Conservation (phyloP, 169 alveolate genomes). For the Theileria orientalis region DNA sequence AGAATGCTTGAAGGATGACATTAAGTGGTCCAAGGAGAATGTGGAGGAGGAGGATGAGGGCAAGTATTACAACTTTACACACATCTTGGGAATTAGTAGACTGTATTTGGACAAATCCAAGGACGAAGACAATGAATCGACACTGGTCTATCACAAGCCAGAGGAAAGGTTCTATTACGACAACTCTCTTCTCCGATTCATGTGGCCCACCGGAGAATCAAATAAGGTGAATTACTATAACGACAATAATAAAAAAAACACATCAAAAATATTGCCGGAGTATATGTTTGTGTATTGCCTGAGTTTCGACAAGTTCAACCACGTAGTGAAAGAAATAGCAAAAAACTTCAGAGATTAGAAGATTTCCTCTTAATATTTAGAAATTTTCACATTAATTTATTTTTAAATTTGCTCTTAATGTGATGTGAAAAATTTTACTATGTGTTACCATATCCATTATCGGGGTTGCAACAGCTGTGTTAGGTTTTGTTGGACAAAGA, state of each 20-base stretch:
- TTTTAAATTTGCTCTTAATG: too few relatives aligned
- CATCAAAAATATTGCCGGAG: constrained; percentile 39
- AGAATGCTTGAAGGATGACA: constrained; percentile 39
- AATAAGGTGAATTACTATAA: constrained; percentile 39
- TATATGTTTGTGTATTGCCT: constrained; percentile 34
- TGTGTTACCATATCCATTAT: too few relatives aligned
- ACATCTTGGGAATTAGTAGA: constrained; percentile 37
- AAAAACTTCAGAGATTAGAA: constrained; percentile 17
- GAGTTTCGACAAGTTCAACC: constrained; percentile 17
- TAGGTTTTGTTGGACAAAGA: too few relatives aligned
- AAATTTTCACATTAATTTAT: not conserved
- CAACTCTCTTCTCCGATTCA: constrained; percentile 29
- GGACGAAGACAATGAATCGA: constrained; percentile 3
- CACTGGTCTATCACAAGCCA: constrained; percentile 28
- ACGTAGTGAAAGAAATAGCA: constrained; percentile 32
- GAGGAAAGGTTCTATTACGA: constrained; percentile 51
- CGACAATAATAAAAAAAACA: constrained; percentile 19
- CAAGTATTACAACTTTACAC: constrained; percentile 52
- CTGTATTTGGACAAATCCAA: constrained; percentile 25
- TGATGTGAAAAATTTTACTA: too few relatives aligned
- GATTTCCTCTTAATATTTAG: not conserved
- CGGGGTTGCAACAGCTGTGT: too few relatives aligned
- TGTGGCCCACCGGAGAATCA: constrained; percentile 65
- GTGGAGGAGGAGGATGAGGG: constrained; percentile 50
- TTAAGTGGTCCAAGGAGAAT: constrained; percentile 52